Evolutionary conservation across 2,329 filamentous ascomycete genomes (phyloP).

Genomic region (Teratosphaeriaceae sp.): DNA sequence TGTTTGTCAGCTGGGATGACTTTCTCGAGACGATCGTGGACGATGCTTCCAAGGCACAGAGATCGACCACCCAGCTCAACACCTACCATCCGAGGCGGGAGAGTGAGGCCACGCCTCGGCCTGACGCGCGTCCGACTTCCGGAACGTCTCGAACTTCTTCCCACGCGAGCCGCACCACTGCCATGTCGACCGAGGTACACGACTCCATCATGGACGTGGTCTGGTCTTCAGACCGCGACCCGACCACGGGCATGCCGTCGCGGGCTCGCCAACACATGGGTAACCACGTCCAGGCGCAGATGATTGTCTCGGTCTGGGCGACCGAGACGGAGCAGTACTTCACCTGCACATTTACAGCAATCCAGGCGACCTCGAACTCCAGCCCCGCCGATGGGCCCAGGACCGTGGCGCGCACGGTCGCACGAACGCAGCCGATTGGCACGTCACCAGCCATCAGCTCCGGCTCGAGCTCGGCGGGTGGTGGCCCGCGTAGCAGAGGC

Average conservation of each 20-base stretch:
- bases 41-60: conserved; percentile 29
- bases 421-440: conserved; percentile 32
- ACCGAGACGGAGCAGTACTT: conserved; percentile 63
- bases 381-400: conserved; percentile 14
- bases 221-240: conserved; percentile 46
- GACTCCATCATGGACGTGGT: conserved; percentile 64
- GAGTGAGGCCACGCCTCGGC: conserved; percentile 16
- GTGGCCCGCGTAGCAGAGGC: conserved; percentile 6
- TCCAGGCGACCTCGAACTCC: conserved; percentile 21
- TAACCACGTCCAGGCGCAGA: conserved; percentile 54
- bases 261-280: conserved; percentile 19
- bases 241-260: conserved; percentile 32
- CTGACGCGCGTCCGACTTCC: conserved; percentile 15
- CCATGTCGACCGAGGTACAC: conserved; percentile 39
- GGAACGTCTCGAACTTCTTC: conserved; percentile 5
- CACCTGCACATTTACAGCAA: conserved; percentile 67
- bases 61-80: conserved; percentile 22
- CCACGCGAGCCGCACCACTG: conserved; percentile 17
- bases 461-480: conserved; percentile 24
- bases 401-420: conserved; percentile 35
- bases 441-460: conserved; percentile 24
- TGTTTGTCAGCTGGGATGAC: conserved; percentile 47
- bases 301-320: conserved; percentile 73
- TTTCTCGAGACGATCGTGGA: conserved; percentile 40
- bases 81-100: conserved; percentile 16